Evolutionary conservation across 345 rosid genomes (phyloP).

Genomic region (Limnanthes douglasii): DNA sequence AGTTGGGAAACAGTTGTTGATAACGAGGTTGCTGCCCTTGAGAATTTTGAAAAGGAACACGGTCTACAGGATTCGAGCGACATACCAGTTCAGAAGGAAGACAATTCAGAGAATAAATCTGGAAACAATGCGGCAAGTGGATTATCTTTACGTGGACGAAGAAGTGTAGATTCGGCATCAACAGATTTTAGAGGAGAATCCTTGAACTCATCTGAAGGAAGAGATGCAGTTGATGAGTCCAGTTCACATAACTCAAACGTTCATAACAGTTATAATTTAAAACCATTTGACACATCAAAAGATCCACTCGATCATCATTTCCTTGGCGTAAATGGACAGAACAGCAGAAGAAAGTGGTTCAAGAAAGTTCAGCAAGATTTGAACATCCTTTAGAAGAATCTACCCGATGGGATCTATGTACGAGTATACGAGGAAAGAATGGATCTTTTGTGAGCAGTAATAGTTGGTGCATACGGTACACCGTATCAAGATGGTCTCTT

Average conservation of each 20-base stretch:
- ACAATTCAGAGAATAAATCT: slow-evolving; percentile 21
- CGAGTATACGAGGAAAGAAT: slow-evolving; percentile 88
- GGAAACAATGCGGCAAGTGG: slow-evolving; percentile 73
- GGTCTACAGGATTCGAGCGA: slow-evolving; percentile 30
- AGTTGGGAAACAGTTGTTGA: slow-evolving; percentile 93
- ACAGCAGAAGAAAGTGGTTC: slow-evolving; percentile 72
- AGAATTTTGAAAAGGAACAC: slow-evolving; percentile 61
- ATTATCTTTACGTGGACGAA: slow-evolving; percentile 61
- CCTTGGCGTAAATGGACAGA: slow-evolving; percentile 51
- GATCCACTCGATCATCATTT: slow-evolving; percentile 83
- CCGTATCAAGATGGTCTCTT: slow-evolving; percentile 99
- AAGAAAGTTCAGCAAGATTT: slow-evolving; percentile 97
- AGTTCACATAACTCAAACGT: slow-evolving; percentile 26
- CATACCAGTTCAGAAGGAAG: slow-evolving; percentile 29
- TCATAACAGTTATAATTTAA: slow-evolving; percentile 32
- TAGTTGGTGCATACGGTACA: slow-evolving; percentile 90
- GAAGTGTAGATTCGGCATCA: slow-evolving; percentile 25
- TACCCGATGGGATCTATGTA: slow-evolving; percentile 78
- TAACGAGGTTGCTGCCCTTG: slow-evolving; percentile 47
- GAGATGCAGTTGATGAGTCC: slow-evolving; percentile 24
- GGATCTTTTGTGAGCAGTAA: slow-evolving; percentile 89
- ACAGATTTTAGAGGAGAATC: slow-evolving; percentile 22
- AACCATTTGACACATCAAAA: slow-evolving; percentile 60
- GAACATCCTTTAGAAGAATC: slow-evolving; percentile 91
- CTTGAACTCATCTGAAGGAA: slow-evolving; percentile 14